These are phyloP conservation scores for Suhomyces kunorum DNA, from an alignment of 1,139 yeast species.

Conservation along the genomic window DNA sequence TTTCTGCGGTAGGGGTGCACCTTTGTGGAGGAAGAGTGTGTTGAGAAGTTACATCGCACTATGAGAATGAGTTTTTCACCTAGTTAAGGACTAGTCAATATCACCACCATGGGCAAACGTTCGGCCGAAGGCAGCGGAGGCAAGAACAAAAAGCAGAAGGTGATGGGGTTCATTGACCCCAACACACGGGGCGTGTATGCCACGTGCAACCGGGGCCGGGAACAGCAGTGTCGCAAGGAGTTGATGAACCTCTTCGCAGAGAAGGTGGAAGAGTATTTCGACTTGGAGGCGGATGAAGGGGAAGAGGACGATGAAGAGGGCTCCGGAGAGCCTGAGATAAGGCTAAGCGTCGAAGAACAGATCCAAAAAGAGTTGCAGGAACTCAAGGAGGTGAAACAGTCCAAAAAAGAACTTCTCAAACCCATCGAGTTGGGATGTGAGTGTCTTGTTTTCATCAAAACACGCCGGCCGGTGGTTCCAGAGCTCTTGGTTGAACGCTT, in stretches of 20 bases:
- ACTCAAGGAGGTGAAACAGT: constrained; percentile 44
- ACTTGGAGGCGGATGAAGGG: constrained; percentile 33
- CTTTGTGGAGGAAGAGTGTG: neutral
- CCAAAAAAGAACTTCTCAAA: constrained; percentile 51
- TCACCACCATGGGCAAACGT: constrained; percentile 41
- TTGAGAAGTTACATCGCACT: constrained; percentile 1
- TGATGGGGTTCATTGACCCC: constrained; percentile 64
- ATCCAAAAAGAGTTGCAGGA: constrained; percentile 68
- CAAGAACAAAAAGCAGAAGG: constrained; percentile 44
- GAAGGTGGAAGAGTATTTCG: constrained; percentile 56
- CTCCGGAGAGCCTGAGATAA: constrained; percentile 21
- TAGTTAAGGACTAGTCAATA: too few species aligned
- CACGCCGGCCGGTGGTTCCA: constrained; percentile 77
- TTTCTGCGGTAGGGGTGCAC: neutral
- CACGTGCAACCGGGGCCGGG: constrained; percentile 79
- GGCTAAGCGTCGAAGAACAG: constrained; percentile 61
- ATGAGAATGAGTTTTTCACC: neutral
- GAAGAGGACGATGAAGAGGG: constrained; percentile 35
- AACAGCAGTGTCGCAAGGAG: constrained; percentile 73
- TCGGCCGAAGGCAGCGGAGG: constrained; percentile 21
- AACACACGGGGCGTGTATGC: constrained; percentile 83
- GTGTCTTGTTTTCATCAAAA: constrained; percentile 80
- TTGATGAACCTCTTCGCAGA: constrained; percentile 59
- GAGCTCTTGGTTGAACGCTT: constrained; percentile 63
- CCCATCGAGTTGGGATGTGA: constrained; percentile 78